Conservation (phyloP, 768 basidiomycete genomes). For the Leccinum longicurvipes region DNA sequence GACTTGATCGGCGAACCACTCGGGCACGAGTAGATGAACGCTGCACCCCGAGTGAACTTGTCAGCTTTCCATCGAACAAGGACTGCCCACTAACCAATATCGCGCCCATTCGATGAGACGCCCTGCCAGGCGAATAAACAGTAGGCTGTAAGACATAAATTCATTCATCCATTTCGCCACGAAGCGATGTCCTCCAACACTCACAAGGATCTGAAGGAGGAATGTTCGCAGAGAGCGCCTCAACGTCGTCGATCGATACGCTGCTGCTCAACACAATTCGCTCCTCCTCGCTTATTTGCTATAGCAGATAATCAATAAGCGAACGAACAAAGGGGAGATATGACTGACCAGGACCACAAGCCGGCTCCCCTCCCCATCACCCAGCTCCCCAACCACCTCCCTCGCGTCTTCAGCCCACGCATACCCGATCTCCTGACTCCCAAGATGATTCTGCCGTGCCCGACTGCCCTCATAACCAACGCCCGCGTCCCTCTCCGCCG, state of each 20-base stretch:
- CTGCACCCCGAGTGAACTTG: conserved; percentile 34
- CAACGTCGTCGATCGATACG: conserved; percentile 37
- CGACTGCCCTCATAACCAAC: conserved; percentile 57
- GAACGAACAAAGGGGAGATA: background rate
- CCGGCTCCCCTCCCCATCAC: conserved; percentile 42
- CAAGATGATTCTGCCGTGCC: conserved; percentile 52
- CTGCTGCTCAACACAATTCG: conserved; percentile 56
- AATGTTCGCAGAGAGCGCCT: conserved; percentile 46
- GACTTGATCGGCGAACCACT: conserved; percentile 74
- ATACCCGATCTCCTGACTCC: conserved; percentile 54
- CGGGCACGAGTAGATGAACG: conserved; percentile 93
- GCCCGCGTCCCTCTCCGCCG: conserved; percentile 66
- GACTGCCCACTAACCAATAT: conserved; percentile 49
- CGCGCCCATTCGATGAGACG: conserved; percentile 41
- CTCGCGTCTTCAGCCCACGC: conserved; percentile 65
- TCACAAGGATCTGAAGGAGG: conserved; percentile 58
- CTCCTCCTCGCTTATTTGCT: conserved; percentile 66
- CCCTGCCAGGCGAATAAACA: conserved; percentile 68
- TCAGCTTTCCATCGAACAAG: background rate
- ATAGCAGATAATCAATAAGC: background rate
- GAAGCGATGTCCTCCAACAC: conserved; percentile 1
- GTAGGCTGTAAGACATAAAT: conserved; percentile 38
- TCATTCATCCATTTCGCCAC: background rate
- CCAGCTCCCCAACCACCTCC: conserved; percentile 60
- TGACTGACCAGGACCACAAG: conserved; percentile 62